Evolutionary conservation across 306 rosid species (phyloP).

Genomic region (Elaeagnus macrophylla): DNA sequence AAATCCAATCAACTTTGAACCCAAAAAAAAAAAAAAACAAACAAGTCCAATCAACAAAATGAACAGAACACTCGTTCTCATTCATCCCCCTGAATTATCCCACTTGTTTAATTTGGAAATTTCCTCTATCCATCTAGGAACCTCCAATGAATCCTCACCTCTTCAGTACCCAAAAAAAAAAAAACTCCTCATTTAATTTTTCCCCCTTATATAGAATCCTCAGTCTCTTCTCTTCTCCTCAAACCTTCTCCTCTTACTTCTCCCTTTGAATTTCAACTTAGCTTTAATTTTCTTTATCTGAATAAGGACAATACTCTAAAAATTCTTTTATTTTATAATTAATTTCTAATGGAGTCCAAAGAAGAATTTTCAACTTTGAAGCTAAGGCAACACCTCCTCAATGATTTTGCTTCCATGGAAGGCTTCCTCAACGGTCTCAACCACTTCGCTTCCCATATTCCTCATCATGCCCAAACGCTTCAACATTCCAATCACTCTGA

Average conservation of each 20-base stretch:
- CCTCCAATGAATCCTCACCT: conserved; percentile 11
- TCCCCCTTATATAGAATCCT: conserved; percentile 9
- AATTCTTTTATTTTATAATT: background rate
- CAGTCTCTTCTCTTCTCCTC: conserved; percentile 16
- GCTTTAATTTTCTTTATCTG: background rate
- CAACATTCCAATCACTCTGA: background rate
- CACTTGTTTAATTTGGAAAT: background rate
- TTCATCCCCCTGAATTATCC: too few relatives aligned
- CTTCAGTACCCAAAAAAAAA: background rate
- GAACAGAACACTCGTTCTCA: background rate
- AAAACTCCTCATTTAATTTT: background rate
- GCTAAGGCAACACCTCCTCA: conserved; percentile 46
- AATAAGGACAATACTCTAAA: background rate
- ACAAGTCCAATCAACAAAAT: background rate
- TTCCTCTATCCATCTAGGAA: conserved; percentile 31
- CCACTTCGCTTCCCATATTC: conserved; percentile 5
- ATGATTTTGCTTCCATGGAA: conserved; percentile 35
- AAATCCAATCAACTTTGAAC: background rate
- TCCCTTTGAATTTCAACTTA: conserved; percentile 4
- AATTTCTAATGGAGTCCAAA: conserved; percentile 11
- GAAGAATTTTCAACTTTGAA: conserved; percentile 48
- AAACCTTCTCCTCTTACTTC: background rate
- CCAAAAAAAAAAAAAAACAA: background rate
- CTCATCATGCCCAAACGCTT: conserved; percentile 1
- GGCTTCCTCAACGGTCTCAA: conserved; percentile 27